These are phyloP conservation scores for Starmerella sp. DNA, from an alignment of 805 yeast species.

Conservation along the genomic window DNA sequence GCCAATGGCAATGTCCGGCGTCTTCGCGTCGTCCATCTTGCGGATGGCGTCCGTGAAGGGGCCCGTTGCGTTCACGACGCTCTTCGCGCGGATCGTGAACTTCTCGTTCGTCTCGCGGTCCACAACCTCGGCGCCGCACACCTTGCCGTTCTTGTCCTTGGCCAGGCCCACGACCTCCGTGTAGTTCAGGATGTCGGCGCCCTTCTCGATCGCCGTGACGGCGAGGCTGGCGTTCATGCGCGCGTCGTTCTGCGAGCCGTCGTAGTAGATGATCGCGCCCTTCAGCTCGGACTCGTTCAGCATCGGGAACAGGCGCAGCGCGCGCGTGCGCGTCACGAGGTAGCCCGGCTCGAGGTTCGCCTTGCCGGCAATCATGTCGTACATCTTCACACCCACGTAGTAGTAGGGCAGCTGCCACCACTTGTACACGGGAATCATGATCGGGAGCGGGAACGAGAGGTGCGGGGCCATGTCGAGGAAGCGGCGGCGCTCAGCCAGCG, in stretches of 20 bases:
- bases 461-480: conserved; percentile 89
- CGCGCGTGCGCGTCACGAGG: conserved; percentile 51
- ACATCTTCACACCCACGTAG: conserved; percentile 81
- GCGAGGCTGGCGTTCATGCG: conserved; percentile 83
- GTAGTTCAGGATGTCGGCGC: conserved; percentile 84
- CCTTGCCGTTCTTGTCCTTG: conserved; percentile 48
- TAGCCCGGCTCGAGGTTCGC: conserved; percentile 75
- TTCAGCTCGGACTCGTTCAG: conserved; percentile 65
- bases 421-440: conserved; percentile 89
- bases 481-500: conserved; percentile 74
- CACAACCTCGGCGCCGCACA: conserved; percentile 63
- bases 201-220: conserved; percentile 69
- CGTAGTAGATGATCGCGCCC: conserved; percentile 89
- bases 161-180: conserved; percentile 65
- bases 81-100: conserved; percentile 54
- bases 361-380: conserved; percentile 84
- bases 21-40: conserved; percentile 61
- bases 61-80: conserved; percentile 86
- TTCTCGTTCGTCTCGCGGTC: conserved; percentile 53
- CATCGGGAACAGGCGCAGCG: conserved; percentile 74
- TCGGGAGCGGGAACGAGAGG: conserved; percentile 72
- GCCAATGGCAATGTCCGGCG: conserved; percentile 77
- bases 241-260: conserved; percentile 87
- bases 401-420: conserved; percentile 95
- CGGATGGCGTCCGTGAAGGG: conserved; percentile 78